A percentile compares a stretch with the other conserved stretches of the same genome.
Conservation (phyloP, 768 basidiomycete species). For the Termitomyces eurrhizus region DNA sequence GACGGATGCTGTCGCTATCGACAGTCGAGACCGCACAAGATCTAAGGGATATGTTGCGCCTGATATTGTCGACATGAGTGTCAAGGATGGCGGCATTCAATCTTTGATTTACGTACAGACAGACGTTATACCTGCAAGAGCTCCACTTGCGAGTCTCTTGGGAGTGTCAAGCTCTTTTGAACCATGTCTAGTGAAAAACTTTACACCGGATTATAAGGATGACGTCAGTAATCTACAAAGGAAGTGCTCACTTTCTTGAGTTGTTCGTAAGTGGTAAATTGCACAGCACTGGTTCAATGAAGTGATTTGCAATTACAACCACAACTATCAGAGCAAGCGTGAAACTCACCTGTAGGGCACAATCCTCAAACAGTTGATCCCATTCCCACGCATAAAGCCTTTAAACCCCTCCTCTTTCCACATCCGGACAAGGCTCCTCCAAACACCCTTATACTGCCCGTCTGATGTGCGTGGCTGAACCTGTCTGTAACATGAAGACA, state of each 20-base stretch:
- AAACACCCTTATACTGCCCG: conserved; percentile 79
- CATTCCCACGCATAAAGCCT: conserved; percentile 93
- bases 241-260: conserved; percentile 66
- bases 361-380: conserved; percentile 84
- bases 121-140: conserved; percentile 89
- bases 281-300: conserved; percentile 56
- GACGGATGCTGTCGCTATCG: conserved; percentile 89
- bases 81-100: neutral
- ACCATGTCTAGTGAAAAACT: conserved; percentile 73
- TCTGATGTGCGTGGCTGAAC: conserved; percentile 71
- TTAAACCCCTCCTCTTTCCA: conserved; percentile 91
- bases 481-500: conserved; percentile 52
- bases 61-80: conserved; percentile 22
- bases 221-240: conserved; percentile 25
- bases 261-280: conserved; percentile 87
- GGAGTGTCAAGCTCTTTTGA: conserved; percentile 82
- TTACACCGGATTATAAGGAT: conserved; percentile 12
- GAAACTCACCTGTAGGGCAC: conserved; percentile 71
- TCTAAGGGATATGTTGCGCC: conserved; percentile 91
- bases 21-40: conserved; percentile 87
- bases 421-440: conserved; percentile 80
- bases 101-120: conserved; percentile 65
- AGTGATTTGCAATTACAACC: conserved; percentile 2
- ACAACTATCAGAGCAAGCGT: neutral
- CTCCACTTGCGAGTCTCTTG: conserved; percentile 80